Evolutionary conservation across 768 basidiomycete genomes (phyloP).

Genomic region (Suillus bovinus): DNA sequence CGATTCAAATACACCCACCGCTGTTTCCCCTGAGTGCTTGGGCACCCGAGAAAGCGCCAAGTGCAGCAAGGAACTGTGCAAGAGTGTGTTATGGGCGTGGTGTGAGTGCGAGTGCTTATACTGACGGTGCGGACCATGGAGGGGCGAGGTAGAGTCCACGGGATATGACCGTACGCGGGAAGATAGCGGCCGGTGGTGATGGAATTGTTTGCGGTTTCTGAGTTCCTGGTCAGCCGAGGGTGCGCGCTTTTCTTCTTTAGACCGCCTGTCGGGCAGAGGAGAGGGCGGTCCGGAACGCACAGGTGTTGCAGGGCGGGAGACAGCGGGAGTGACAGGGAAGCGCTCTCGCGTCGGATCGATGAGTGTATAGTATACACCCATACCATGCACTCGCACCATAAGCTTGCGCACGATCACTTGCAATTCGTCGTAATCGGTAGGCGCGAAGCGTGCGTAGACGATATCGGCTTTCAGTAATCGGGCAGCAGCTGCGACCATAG

Average conservation of each 20-base stretch:
- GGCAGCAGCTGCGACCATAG: constrained; percentile 50
- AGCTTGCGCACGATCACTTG: constrained; percentile 51
- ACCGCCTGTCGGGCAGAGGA: constrained; percentile 14
- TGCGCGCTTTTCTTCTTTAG: constrained; percentile 1
- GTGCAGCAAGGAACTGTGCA: constrained; percentile 43
- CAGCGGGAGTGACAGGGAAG: constrained; percentile 51
- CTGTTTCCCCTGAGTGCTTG: constrained; percentile 41
- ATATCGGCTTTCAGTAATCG: constrained; percentile 61
- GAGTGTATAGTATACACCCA: constrained; percentile 61
- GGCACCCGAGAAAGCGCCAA: constrained; percentile 32
- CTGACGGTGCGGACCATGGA: constrained; percentile 5
- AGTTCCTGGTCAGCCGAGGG: not conserved
- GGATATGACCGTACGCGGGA: constrained; percentile 11
- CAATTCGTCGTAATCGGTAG: constrained; percentile 52
- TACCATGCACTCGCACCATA: constrained; percentile 59
- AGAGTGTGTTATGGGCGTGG: constrained; percentile 33
- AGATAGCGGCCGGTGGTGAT: not conserved
- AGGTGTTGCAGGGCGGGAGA: constrained; percentile 37
- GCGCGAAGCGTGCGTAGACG: constrained; percentile 58
- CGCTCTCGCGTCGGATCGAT: constrained; percentile 61
- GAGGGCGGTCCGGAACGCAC: constrained; percentile 35
- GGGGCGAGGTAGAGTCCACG: constrained; percentile 12
- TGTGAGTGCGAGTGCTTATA: constrained; percentile 23
- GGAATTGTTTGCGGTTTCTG: not conserved
- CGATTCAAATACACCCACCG: constrained; percentile 74